Evolutionary conservation across 805 yeast genomes (phyloP).

Genomic region (Dipodascus geniculatus): DNA sequence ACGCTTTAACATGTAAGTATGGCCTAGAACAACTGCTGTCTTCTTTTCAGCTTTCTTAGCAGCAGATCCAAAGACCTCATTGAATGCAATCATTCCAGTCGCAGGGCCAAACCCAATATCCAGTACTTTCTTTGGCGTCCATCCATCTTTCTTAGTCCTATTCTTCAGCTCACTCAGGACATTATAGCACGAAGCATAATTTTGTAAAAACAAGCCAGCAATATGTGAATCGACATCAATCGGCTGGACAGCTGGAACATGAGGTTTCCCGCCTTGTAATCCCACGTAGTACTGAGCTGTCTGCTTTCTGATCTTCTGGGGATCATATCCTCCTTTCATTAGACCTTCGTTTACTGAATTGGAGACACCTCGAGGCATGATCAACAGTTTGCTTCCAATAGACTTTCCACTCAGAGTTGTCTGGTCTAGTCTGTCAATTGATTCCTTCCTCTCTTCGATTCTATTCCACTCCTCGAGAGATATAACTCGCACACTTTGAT

Average conservation of each 20-base stretch:
- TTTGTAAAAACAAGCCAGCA: conserved; percentile 69
- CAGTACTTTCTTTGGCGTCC: conserved; percentile 55
- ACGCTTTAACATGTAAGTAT: conserved; percentile 61
- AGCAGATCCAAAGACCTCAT: conserved; percentile 63
- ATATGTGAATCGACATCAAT: conserved; percentile 60
- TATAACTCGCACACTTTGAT: not conserved
- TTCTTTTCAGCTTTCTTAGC: conserved; percentile 39
- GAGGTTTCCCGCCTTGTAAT: conserved; percentile 42
- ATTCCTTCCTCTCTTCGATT: not conserved
- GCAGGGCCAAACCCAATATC: conserved; percentile 89
- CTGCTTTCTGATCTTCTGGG: conserved; percentile 49
- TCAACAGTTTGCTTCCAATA: conserved; percentile 36
- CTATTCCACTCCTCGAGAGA: not conserved
- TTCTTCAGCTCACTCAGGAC: conserved; percentile 54
- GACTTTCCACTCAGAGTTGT: conserved; percentile 46
- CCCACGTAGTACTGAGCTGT: conserved; percentile 46
- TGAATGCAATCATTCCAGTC: conserved; percentile 78
- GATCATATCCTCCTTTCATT: conserved; percentile 43
- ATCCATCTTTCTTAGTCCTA: conserved; percentile 37
- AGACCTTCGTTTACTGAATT: conserved; percentile 45
- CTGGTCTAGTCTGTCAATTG: conserved; percentile 36
- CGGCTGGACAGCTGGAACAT: conserved; percentile 29
- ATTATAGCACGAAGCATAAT: conserved; percentile 59
- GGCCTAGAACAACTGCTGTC: conserved; percentile 63
- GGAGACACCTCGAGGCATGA: conserved; percentile 46